Conservation (phyloP, 148 eudicot species). For the Amaranthus cruentus region DNA sequence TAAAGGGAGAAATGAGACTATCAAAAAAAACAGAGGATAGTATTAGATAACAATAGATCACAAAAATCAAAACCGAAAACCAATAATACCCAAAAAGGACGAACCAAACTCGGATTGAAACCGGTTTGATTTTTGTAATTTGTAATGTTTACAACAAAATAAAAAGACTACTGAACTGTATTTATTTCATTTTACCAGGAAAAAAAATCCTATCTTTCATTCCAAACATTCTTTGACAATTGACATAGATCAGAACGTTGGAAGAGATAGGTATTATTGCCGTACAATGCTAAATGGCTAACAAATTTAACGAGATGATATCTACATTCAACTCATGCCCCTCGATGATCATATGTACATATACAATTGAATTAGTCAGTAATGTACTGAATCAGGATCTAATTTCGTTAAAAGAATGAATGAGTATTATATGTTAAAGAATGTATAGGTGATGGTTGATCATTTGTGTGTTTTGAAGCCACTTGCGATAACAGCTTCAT, state of each 20-base stretch:
- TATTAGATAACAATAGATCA: no score
- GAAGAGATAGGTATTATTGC: not conserved
- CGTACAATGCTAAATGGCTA: constrained; percentile 8
- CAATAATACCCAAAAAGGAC: no score
- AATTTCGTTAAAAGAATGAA: not conserved
- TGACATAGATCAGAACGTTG: not conserved
- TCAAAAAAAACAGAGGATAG: no score
- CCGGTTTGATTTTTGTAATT: no score
- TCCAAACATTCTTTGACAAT: constrained; percentile 5
- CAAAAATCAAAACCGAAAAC: no score
- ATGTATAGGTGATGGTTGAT: constrained; percentile 52
- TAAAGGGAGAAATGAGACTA: no score
- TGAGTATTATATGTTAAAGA: constrained; percentile 18
- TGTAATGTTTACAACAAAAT: not conserved
- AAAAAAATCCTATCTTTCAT: not conserved
- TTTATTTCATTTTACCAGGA: not conserved
- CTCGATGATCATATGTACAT: not conserved
- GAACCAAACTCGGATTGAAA: no score
- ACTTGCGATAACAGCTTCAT: constrained; percentile 47
- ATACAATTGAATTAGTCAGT: constrained; percentile 3
- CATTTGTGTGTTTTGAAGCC: constrained; percentile 31
- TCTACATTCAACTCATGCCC: constrained; percentile 13
- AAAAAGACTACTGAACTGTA: not conserved
- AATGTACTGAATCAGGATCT: constrained; percentile 10
- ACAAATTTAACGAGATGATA: not conserved